Percentiles rank a stretch among this genome's conserved stretches.
Conservation (phyloP, 1,284 basidiomycete species). For the Marasmius oreades region DNA sequence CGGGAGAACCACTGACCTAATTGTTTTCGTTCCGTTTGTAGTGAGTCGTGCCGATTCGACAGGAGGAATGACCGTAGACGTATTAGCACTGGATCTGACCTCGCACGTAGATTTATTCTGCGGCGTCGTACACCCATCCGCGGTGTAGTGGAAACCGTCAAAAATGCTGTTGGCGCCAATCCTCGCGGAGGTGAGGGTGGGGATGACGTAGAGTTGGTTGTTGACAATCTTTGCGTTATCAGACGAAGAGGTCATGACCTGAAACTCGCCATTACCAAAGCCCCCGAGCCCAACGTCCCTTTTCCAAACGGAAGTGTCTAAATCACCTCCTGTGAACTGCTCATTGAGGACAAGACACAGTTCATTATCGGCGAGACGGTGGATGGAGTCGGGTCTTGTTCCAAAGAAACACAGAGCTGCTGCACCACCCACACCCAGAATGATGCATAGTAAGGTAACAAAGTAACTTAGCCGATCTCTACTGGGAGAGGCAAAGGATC, state of each 20-base stretch:
- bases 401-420: slow-evolving; percentile 42
- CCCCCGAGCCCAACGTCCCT: slow-evolving; percentile 73
- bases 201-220: slow-evolving; percentile 73
- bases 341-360: slow-evolving; percentile 74
- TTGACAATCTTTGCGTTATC: slow-evolving; percentile 74
- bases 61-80: slow-evolving; percentile 64
- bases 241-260: slow-evolving; percentile 69
- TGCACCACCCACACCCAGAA: slow-evolving; percentile 40
- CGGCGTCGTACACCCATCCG: slow-evolving; percentile 8
- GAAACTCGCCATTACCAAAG: slow-evolving; percentile 78
- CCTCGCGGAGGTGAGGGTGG: slow-evolving; percentile 69
- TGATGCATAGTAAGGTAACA: slow-evolving; percentile 38
- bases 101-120: slow-evolving; percentile 32
- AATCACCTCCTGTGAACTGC: slow-evolving; percentile 46
- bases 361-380: slow-evolving; percentile 33
- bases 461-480: slow-evolving; percentile 38
- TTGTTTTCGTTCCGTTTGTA: slow-evolving; percentile 63
- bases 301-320: slow-evolving; percentile 44
- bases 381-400: slow-evolving; percentile 21
- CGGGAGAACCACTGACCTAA: slow-evolving; percentile 25
- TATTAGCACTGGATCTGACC: slow-evolving; percentile 23
- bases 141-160: slow-evolving; percentile 20
- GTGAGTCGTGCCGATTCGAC: slow-evolving; percentile 72
- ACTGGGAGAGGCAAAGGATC: slow-evolving; percentile 21
- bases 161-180: slow-evolving; percentile 36